Evolutionary conservation across 371 early-diverging fungal genomes (phyloP).

Genomic region (Capillidium rhysosporum): DNA sequence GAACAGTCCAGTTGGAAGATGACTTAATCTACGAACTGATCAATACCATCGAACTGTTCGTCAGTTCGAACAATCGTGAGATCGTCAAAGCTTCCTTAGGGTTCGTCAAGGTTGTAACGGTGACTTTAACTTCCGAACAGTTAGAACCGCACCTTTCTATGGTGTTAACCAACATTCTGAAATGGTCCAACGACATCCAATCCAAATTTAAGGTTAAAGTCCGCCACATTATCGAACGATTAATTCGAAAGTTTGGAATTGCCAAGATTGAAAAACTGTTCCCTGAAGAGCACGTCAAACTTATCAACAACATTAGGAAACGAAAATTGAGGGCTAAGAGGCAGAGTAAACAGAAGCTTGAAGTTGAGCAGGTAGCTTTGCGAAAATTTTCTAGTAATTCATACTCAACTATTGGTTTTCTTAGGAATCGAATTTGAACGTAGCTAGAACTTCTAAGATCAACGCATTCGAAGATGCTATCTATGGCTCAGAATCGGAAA

Average conservation of each 20-base stretch:
- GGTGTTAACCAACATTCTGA: constrained; percentile 42
- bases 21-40: constrained; percentile 41
- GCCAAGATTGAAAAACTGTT: constrained; percentile 56
- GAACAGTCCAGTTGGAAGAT: neutral
- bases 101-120: constrained; percentile 78
- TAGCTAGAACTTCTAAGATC: constrained; percentile 19
- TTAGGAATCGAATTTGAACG: constrained; percentile 10
- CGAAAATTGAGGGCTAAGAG: constrained; percentile 72
- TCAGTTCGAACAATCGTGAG: constrained; percentile 65
- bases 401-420: neutral
- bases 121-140: constrained; percentile 44
- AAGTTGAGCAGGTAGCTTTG: constrained; percentile 24
- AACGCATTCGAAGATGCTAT: constrained; percentile 76
- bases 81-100: constrained; percentile 79
- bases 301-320: constrained; percentile 82
- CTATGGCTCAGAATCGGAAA: constrained; percentile 79
- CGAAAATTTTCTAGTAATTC: neutral
- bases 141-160: constrained; percentile 40
- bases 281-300: constrained; percentile 75
- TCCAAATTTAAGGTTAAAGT: constrained; percentile 76
- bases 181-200: constrained; percentile 69
- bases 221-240: constrained; percentile 80
- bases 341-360: constrained; percentile 26
- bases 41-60: constrained; percentile 48
- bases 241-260: constrained; percentile 64